Evolutionary conservation across 2,329 filamentous ascomycete species (phyloP), one percentile per base, ranked within the genome.

Genomic region (Shiraia sp.): DNA sequence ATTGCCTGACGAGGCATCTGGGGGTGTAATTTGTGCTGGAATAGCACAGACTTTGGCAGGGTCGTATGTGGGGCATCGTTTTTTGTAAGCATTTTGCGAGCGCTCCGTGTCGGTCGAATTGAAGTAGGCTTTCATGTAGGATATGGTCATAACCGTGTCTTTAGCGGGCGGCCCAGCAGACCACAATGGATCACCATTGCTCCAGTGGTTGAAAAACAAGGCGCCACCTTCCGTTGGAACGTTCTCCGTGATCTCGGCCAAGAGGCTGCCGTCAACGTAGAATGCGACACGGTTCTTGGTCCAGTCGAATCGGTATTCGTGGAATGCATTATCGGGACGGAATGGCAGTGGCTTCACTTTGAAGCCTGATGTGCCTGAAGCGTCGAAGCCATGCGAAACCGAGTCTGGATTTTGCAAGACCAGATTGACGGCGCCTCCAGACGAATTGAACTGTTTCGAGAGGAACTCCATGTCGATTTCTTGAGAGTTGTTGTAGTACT

Each of bases 391-490:
- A 4, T 75, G 73, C 10, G 73, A 61, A 2, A 75, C 75, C 0
- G 86, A 82, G 23, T 78, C 70, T 5, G 75, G 75, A 1, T 86
- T 86, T 61, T 91, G 88, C 6, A 90, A 73, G n/a, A 90, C 86
- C 1, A 91, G 79, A 61, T 90, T 88, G 37, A 90, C 74, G 0
- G 82, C 79, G 49, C 78, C 85, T 23, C 74, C 74, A 17, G 71
- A 65, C 38, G 77, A 76, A 33, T 80, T 74, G 62, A 85, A 87
- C 49, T 89, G 76, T 15, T 74, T 74, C 2, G 86, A 88, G 2
- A 91, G 76, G 59, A 90, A 88, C 53, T 92, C 88, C 70, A 91
- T 83, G 63, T 91, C 87, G 55, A 91, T 89, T 59, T 91, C 87
- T 59, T 88, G 83, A 1, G 85, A 86, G 66, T 91, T 83, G 65